Evolutionary conservation across 768 basidiomycete species (phyloP).

Genomic region (Psilocybe azurescens): DNA sequence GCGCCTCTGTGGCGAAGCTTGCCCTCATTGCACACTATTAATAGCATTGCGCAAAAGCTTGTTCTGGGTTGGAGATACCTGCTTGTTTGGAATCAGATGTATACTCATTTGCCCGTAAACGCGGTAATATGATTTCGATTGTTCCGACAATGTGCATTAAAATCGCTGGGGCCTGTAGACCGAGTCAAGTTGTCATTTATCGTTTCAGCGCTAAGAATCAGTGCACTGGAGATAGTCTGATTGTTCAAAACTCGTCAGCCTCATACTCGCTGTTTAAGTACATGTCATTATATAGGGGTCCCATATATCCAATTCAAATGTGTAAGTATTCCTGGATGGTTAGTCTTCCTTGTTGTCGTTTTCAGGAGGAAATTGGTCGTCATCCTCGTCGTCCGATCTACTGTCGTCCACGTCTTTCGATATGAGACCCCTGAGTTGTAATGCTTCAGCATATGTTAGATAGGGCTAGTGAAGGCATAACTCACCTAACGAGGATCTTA

Average conservation of each 20-base stretch:
- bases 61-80: no score
- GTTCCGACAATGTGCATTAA: no score
- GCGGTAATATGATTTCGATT: no score
- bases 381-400: slow-evolving; percentile 84
- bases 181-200: no score
- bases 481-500: slow-evolving; percentile 77
- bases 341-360: slow-evolving; percentile 34
- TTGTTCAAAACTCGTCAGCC: neutral
- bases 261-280: neutral
- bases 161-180: no score
- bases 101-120: no score
- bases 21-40: no score
- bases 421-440: slow-evolving; percentile 54
- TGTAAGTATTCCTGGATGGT: neutral
- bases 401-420: slow-evolving; percentile 62
- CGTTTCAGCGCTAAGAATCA: no score
- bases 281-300: neutral
- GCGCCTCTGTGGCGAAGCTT: no score
- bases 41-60: no score
- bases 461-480: slow-evolving; percentile 13
- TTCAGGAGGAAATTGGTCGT: slow-evolving; percentile 38
- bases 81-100: no score
- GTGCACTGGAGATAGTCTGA: neutral
- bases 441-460: slow-evolving; percentile 11
- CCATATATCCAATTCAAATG: neutral